Evolutionary conservation across 805 yeast species (phyloP).

Genomic region (Yarrowia hollandica): DNA sequence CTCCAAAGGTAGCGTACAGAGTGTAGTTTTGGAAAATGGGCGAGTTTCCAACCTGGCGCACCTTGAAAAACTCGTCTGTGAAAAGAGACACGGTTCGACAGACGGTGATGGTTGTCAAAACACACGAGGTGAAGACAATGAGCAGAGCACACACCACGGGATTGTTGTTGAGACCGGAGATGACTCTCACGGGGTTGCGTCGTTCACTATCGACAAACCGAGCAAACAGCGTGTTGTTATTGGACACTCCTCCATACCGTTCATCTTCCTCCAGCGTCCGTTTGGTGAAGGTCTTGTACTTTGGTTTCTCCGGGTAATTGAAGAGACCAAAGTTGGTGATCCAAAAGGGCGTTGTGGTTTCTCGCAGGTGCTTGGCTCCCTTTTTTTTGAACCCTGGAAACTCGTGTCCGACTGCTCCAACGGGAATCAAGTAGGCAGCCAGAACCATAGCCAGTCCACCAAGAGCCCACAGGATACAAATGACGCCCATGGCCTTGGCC

Average conservation of each 20-base stretch:
- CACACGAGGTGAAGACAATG: constrained; percentile 32
- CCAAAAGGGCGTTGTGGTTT: constrained; percentile 16
- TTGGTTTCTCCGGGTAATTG: background rate
- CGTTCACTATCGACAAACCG: background rate
- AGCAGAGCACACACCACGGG: constrained; percentile 29
- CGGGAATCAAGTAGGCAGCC: constrained; percentile 55
- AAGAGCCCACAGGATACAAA: constrained; percentile 53
- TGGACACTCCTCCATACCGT: background rate
- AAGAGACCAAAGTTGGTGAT: background rate
- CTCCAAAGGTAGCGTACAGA: constrained; percentile 70
- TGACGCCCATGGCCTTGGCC: constrained; percentile 52
- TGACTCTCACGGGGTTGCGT: constrained; percentile 1
- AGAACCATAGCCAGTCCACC: constrained; percentile 52
- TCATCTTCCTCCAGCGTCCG: background rate
- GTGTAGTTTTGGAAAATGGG: constrained; percentile 56
- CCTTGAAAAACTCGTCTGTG: constrained; percentile 31
- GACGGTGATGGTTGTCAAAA: constrained; percentile 36
- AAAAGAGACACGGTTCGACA: constrained; percentile 41
- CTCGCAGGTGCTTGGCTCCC: background rate
- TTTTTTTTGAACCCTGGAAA: constrained; percentile 32
- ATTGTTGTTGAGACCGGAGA: background rate
- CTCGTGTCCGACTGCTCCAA: constrained; percentile 52
- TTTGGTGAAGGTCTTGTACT: constrained; percentile 14
- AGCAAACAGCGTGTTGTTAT: background rate
- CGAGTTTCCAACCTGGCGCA: constrained; percentile 38